phyloP scores from a whole-genome alignment of 495 filamentous ascomycete species.

The Penicillium nucicola region DNA sequence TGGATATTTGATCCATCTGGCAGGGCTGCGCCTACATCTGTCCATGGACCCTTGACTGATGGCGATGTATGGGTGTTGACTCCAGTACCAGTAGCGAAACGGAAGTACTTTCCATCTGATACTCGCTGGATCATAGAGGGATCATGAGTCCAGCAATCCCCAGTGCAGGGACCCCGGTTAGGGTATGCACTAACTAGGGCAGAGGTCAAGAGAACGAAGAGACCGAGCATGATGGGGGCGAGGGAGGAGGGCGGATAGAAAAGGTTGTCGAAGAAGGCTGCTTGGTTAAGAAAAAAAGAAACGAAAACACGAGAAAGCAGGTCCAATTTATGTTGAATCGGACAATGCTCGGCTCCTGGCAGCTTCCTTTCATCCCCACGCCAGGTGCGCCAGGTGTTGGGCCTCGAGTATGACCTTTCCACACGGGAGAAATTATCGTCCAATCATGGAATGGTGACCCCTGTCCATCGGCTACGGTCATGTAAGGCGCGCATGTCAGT shows the following conservation, averaged over 20 bases:
- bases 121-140: constrained; percentile 59
- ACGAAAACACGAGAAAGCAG: background rate
- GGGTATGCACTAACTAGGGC: constrained; percentile 39
- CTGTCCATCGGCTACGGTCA: constrained; percentile 19
- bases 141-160: constrained; percentile 61
- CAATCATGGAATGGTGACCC: constrained; percentile 17
- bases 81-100: constrained; percentile 62
- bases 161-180: constrained; percentile 55
- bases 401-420: constrained; percentile 1
- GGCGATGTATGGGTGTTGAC: constrained; percentile 58
- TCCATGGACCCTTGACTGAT: constrained; percentile 64
- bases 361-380: background rate
- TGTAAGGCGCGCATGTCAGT: constrained; percentile 32
- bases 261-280: background rate
- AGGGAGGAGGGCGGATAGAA: background rate
- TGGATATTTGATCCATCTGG: constrained; percentile 55
- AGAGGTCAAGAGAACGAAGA: constrained; percentile 17
- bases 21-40: constrained; percentile 53
- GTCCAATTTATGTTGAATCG: constrained; percentile 23
- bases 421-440: constrained; percentile 2
- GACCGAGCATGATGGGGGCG: constrained; percentile 17
- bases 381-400: background rate
- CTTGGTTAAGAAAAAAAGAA: constrained; percentile 8
- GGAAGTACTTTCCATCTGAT: constrained; percentile 68
- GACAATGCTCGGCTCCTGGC: background rate